A percentile compares a stretch with the other conserved stretches of the same genome.
phyloP scores from a whole-genome alignment of 139 green algal genomes.

The Nannochloris sp. region DNA sequence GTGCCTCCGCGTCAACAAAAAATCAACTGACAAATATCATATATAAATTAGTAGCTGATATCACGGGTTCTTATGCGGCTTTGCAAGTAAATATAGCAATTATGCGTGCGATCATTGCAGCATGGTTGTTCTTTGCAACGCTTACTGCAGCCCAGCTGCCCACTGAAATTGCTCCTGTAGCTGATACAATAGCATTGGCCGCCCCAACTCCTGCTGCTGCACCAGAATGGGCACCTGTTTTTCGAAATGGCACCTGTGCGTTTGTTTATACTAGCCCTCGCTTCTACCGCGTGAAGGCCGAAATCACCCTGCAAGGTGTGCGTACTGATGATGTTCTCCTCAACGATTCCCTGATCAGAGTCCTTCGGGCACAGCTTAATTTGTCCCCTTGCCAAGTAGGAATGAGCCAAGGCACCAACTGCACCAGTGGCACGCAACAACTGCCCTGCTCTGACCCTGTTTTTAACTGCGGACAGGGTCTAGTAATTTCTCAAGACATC shows the following conservation, averaged over 20 bases:
- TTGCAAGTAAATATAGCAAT: neutral
- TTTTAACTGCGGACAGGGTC: neutral
- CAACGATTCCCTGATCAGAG: conserved; percentile 17
- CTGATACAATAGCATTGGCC: neutral
- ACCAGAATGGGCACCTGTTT: no score
- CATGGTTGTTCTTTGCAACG: neutral
- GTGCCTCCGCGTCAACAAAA: no score
- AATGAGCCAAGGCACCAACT: neutral
- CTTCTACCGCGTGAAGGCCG: neutral
- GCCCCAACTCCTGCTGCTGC: neutral
- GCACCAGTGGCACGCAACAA: neutral
- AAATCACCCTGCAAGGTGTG: neutral
- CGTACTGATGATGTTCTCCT: conserved; percentile 6
- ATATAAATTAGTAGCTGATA: no score
- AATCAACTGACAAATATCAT: no score
- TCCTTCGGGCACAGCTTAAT: conserved; percentile 9
- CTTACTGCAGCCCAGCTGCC: neutral
- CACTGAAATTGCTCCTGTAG: neutral
- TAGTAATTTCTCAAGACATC: neutral
- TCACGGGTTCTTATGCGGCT: neutral
- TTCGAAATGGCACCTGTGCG: neutral
- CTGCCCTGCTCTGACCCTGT: conserved; percentile 2
- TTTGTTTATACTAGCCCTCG: neutral
- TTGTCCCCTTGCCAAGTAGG: conserved; percentile 18
- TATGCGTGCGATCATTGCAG: neutral